These are phyloP conservation scores for Solanum hybrid DNA, from an alignment of 305 asterid species.

Conservation along the genomic window DNA sequence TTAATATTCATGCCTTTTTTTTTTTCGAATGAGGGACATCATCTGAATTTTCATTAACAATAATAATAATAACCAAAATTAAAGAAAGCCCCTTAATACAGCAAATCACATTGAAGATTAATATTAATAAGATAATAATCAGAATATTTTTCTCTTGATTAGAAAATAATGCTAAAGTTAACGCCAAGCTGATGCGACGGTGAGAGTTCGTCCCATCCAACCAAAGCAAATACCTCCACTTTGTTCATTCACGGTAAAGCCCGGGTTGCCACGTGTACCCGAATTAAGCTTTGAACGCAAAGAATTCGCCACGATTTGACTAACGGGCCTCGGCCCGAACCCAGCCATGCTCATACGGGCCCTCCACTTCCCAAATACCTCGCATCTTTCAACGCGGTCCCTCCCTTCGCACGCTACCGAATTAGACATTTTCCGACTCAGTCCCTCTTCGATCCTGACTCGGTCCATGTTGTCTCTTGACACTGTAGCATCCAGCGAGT, in stretches of 20 bases:
- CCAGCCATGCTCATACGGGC: slow-evolving; percentile 93
- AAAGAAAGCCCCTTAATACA: background rate
- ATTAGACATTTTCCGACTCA: slow-evolving; percentile 71
- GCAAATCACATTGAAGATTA: background rate
- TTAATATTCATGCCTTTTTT: background rate
- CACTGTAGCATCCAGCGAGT: slow-evolving; percentile 64
- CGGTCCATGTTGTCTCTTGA: slow-evolving; percentile 35
- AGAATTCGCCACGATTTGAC: slow-evolving; percentile 40
- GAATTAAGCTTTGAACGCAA: slow-evolving; percentile 41
- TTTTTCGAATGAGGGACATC: background rate
- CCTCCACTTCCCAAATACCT: slow-evolving; percentile 90
- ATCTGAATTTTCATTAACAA: background rate
- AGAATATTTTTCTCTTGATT: background rate
- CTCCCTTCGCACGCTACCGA: slow-evolving; percentile 95
- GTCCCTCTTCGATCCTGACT: slow-evolving; percentile 63
- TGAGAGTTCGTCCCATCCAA: slow-evolving; percentile 79
- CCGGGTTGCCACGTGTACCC: slow-evolving; percentile 75
- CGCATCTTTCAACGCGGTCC: slow-evolving; percentile 91
- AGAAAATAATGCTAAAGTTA: slow-evolving; percentile 17
- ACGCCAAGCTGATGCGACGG: slow-evolving; percentile 88
- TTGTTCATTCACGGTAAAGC: slow-evolving; percentile 58
- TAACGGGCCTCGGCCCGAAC: slow-evolving; percentile 37
- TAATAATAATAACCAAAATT: background rate
- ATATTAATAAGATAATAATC: background rate
- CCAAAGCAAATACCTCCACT: slow-evolving; percentile 72